Evolutionary conservation across 2,329 filamentous ascomycete genomes (phyloP).

Genomic region (Leptographium radiaticola): DNA sequence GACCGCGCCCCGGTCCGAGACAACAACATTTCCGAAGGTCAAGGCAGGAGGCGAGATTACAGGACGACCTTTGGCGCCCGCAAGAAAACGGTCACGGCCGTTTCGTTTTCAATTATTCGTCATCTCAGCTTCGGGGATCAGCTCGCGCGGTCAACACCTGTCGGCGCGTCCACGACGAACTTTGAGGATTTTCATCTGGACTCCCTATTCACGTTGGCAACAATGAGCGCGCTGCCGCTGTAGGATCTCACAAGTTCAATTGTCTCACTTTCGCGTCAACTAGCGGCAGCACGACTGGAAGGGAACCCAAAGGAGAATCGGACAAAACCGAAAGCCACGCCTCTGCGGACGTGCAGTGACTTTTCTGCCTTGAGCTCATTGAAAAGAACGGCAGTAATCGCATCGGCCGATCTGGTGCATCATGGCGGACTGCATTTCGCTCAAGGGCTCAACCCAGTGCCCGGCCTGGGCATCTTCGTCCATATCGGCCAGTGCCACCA

Average conservation of each 20-base stretch:
- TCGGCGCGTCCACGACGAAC: neutral
- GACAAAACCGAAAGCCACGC: neutral
- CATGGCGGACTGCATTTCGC: slow-evolving; percentile 45
- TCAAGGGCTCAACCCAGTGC: slow-evolving; percentile 57
- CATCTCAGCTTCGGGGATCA: too few species aligned
- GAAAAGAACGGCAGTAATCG: neutral
- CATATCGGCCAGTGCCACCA: slow-evolving; percentile 40
- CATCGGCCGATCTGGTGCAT: slow-evolving; percentile 5
- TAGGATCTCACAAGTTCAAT: neutral
- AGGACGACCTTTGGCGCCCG: too few species aligned
- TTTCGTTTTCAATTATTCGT: too few species aligned
- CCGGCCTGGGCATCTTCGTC: slow-evolving; percentile 58
- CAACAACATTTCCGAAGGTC: neutral
- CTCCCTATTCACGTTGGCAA: neutral
- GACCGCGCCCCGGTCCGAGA: neutral
- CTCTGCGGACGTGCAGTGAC: neutral
- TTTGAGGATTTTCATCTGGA: neutral
- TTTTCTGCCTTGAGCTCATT: neutral
- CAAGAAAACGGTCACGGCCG: too few species aligned
- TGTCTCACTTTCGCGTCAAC: neutral
- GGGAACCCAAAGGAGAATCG: neutral
- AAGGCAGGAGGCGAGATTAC: neutral
- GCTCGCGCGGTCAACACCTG: too few species aligned
- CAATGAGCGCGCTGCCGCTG: neutral
- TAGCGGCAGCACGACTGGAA: neutral